Evolutionary conservation across 352 stramenopile genomes (phyloP).

Genomic region (Thalassiosira sp.): DNA sequence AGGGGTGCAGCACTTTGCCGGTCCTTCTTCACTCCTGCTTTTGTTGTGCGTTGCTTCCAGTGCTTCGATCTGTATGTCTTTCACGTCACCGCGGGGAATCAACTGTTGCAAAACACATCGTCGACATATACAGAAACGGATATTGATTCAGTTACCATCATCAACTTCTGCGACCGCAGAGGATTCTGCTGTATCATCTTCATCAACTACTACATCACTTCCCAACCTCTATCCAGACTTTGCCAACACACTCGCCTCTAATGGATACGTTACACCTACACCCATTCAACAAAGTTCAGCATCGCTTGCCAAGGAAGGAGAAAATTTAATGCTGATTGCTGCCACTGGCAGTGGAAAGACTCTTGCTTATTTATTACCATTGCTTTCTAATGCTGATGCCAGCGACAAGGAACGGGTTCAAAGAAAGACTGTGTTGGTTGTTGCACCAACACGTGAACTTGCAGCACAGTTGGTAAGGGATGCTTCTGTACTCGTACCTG

Average conservation of each 20-base stretch:
- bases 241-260: conserved; percentile 21
- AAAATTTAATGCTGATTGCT: conserved; percentile 71
- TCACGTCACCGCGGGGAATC: conserved; percentile 6
- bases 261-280: conserved; percentile 50
- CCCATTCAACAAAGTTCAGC: conserved; percentile 58
- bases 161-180: background rate
- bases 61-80: conserved; percentile 7
- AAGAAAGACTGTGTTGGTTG: conserved; percentile 54
- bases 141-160: conserved; percentile 2
- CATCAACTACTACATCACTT: conserved; percentile 7
- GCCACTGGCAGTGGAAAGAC: conserved; percentile 95
- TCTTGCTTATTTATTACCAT: conserved; percentile 91
- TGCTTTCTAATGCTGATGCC: conserved; percentile 58
- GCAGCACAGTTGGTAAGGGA: conserved; percentile 55
- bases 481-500: conserved; percentile 38
- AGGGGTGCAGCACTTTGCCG: background rate
- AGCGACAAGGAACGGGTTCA: background rate
- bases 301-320: conserved; percentile 30
- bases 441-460: conserved; percentile 67
- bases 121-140: background rate
- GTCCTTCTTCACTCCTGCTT: conserved; percentile 10
- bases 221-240: conserved; percentile 47
- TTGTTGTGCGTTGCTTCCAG: conserved; percentile 1
- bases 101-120: background rate
- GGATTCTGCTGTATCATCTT: background rate